Conservation (phyloP, 441 rosid genomes). For the Populus hybrid region DNA sequence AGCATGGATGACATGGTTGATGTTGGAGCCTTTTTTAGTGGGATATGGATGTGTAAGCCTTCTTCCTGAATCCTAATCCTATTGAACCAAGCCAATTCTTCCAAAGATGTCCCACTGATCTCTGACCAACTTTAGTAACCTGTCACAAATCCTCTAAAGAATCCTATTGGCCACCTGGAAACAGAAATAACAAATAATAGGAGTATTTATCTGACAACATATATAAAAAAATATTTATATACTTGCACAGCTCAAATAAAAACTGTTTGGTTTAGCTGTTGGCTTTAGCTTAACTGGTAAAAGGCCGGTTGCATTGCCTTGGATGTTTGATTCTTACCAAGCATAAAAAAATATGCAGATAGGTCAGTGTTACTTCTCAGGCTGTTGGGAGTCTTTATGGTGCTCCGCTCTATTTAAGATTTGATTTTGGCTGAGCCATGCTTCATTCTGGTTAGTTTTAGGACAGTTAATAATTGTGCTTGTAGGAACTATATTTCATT, state of each 20-base stretch:
- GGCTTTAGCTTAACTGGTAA: neutral
- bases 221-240: too few species aligned
- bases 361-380: neutral
- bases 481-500: neutral
- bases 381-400: neutral
- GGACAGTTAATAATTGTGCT: neutral
- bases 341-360: neutral
- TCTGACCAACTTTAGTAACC: neutral
- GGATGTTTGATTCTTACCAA: neutral
- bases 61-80: neutral
- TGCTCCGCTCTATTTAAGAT: neutral
- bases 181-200: neutral
- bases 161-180: neutral
- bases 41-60: neutral
- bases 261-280: neutral
- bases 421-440: neutral
- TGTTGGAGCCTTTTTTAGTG: neutral
- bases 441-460: neutral
- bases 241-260: neutral
- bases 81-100: neutral
- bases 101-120: neutral
- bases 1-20: neutral
- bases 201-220: neutral
- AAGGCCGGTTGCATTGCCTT: neutral
- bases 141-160: neutral